A percentile compares a stretch with the other conserved stretches of the same genome.
These are phyloP conservation scores for Kuraishia capsulata DNA, from an alignment of 805 yeast species.

Conservation along the genomic window DNA sequence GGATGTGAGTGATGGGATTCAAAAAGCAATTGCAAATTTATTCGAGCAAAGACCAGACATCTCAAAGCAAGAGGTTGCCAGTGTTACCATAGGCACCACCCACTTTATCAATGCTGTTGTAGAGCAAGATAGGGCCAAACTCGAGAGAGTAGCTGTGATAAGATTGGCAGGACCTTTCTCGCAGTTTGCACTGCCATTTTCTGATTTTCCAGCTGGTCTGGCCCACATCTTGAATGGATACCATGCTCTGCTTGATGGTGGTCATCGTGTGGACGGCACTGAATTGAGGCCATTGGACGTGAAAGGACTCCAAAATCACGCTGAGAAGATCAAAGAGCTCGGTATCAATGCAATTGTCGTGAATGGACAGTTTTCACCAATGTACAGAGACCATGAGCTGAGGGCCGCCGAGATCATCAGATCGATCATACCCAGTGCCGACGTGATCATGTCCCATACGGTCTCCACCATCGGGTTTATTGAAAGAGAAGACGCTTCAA, in stretches of 20 bases:
- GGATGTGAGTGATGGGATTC: slow-evolving; percentile 34
- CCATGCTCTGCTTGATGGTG: slow-evolving; percentile 26
- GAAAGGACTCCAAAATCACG: slow-evolving; percentile 13
- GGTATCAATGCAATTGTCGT: slow-evolving; percentile 30
- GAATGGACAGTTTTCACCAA: slow-evolving; percentile 30
- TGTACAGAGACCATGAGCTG: slow-evolving; percentile 28
- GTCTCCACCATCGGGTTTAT: slow-evolving; percentile 34
- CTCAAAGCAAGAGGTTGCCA: slow-evolving; percentile 16
- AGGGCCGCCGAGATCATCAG: slow-evolving; percentile 23
- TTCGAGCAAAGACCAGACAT: slow-evolving; percentile 15
- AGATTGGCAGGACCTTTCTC: slow-evolving; percentile 36
- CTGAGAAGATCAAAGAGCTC: slow-evolving; percentile 17
- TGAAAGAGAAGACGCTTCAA: slow-evolving; percentile 38
- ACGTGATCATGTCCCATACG: slow-evolving; percentile 27
- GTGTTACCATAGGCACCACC: slow-evolving; percentile 42
- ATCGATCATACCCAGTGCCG: slow-evolving; percentile 22
- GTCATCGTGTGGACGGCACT: slow-evolving; percentile 32
- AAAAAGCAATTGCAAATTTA: slow-evolving; percentile 23
- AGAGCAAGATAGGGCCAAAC: slow-evolving; percentile 31
- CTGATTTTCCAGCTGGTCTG: slow-evolving; percentile 33
- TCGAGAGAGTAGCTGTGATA: slow-evolving; percentile 35
- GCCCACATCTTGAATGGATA: slow-evolving; percentile 24
- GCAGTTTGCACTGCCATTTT: slow-evolving; percentile 27
- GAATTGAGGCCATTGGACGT: slow-evolving; percentile 25
- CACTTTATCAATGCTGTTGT: slow-evolving; percentile 43